phyloP scores from a whole-genome alignment of 768 basidiomycete species.

The Mycena venus region DNA sequence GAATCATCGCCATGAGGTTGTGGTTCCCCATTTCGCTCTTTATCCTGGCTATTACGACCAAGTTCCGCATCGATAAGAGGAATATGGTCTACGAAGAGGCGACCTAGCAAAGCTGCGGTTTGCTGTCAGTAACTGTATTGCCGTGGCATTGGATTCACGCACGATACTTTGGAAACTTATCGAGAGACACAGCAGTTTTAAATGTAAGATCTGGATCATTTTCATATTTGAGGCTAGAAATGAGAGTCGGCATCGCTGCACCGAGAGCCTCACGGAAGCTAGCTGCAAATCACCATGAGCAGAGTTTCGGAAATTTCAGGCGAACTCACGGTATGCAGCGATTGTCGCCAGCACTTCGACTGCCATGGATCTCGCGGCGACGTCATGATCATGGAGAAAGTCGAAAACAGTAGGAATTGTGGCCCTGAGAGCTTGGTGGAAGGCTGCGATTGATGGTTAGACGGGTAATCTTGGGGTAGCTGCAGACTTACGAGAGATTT shows the following conservation, averaged over 20 bases:
- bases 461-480: not conserved
- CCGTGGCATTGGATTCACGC: not conserved
- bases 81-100: not conserved
- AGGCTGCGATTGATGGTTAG: not conserved
- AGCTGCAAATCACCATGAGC: not conserved
- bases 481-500: not conserved
- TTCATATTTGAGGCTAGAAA: not conserved
- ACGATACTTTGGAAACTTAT: not conserved
- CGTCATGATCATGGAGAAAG: not conserved
- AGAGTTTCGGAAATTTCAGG: not conserved
- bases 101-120: not conserved
- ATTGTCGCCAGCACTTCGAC: not conserved
- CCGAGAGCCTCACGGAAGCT: not conserved
- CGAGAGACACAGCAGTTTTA: not conserved
- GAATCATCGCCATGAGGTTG: not conserved
- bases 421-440: not conserved
- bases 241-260: not conserved
- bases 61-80: not conserved
- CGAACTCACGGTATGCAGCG: not conserved
- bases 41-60: not conserved
- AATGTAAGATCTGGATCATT: not conserved
- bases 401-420: not conserved
- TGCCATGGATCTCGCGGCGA: not conserved
- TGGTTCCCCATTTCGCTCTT: not conserved
- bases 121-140: not conserved